Evolutionary conservation across 805 yeast species (phyloP), one percentile per base, ranked within the genome.

Genomic region (Sungouiozyma ichnusensis): DNA sequence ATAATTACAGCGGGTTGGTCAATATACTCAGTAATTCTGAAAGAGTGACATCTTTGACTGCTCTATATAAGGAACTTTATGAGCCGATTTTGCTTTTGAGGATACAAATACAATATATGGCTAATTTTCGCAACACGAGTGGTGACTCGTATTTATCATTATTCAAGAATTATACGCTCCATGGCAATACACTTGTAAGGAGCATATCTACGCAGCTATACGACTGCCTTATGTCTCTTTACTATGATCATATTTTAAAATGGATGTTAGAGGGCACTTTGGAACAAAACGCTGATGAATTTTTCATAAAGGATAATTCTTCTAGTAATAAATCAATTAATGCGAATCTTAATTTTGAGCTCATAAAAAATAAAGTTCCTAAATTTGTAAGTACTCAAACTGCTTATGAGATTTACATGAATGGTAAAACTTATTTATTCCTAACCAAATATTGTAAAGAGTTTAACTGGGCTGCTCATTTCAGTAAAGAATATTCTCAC

Each of bases 231-330:
- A 60, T 73, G 0, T 63, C 63, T 4, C 85, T 94, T 1, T 85
- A 85, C 55, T 70, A 69, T 42, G 76, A 73, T 33, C 67, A 77
- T 24, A 50, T 84, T 3, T 67, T 69, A 33, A 67, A 68, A 35
- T 90, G 97, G 97, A 55, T 86, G 2, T 57, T 75, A 0, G 62
- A 71, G 35, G 97, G 96, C 1, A 76, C 73, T 39, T 54, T 86
- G 14, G 61, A 67, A 2, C 77, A 74, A 42, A 68, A 65, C 1
- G 64, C 63, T 43, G 71, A 69, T 14, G 90, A 81, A 48, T 86
- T 86, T 52, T 88, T 85, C 51, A 74, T 73, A 16, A 50, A 35
- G 33, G 29, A 45, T 4, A 27, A 45, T 14, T 24, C 29, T 24
- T 7, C 29, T 11, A 24, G 11, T 24, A 11, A 24, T 11, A 6